These are phyloP conservation scores for Linaria vulgaris DNA, from an alignment of 257 asterid genomes.

Conservation along the genomic window DNA sequence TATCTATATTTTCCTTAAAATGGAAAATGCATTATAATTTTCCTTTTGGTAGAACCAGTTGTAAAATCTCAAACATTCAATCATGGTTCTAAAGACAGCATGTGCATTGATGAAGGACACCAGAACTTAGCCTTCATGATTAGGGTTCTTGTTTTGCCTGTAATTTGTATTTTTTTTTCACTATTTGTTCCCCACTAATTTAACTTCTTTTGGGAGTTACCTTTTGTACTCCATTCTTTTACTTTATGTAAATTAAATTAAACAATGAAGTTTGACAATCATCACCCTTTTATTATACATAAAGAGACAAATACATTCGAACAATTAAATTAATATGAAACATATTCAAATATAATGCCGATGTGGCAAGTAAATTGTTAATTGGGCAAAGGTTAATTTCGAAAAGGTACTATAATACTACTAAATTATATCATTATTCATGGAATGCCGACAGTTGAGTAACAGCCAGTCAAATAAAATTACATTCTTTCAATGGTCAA, in stretches of 20 bases:
- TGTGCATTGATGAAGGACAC: conserved; percentile 22
- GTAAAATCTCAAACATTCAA: conserved; percentile 18
- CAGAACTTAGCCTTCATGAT: conserved; percentile 20
- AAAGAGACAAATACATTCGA: too few relatives aligned
- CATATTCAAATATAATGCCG: too few relatives aligned
- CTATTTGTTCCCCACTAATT: conserved; percentile 11
- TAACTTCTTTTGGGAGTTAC: conserved; percentile 9
- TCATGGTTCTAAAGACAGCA: conserved; percentile 23
- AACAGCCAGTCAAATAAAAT: conserved; percentile 10
- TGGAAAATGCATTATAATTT: neutral
- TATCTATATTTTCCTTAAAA: neutral
- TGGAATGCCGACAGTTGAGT: neutral
- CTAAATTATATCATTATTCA: too few relatives aligned
- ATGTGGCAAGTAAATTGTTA: too few relatives aligned
- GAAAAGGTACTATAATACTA: too few relatives aligned
- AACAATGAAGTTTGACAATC: too few relatives aligned
- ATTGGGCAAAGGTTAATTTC: too few relatives aligned
- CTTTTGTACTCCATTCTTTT: conserved; percentile 7
- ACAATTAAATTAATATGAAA: too few relatives aligned
- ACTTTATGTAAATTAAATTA: too few relatives aligned
- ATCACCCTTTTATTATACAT: too few relatives aligned
- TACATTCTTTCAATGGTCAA: conserved; percentile 8
- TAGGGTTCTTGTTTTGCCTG: conserved; percentile 21
- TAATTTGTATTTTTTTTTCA: neutral
- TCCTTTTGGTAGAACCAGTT: conserved; percentile 14